Percentiles rank a stretch among this genome's conserved stretches.
Evolutionary conservation across 1,284 basidiomycete genomes (phyloP).

Genomic region (Cutaneotrichosporon sp.): DNA sequence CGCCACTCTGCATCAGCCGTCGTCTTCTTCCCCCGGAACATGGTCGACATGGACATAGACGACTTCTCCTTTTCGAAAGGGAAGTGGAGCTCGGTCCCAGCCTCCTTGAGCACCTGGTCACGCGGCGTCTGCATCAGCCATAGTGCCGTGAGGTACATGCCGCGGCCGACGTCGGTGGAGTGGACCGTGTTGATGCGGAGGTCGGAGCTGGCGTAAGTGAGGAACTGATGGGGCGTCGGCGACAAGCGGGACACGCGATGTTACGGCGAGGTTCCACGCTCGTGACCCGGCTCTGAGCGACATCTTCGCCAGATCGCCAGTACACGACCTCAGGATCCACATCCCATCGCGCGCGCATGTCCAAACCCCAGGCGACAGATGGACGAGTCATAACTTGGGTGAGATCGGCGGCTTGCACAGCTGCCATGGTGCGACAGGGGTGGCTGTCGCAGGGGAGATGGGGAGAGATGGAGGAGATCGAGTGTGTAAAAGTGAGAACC

Average conservation of each 20-base stretch:
- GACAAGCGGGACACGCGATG: too few species aligned
- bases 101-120: constrained; percentile 48
- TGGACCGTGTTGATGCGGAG: constrained; percentile 78
- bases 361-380: too few species aligned
- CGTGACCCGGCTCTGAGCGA: too few species aligned
- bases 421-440: too few species aligned
- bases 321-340: too few species aligned
- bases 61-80: constrained; percentile 50
- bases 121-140: constrained; percentile 38
- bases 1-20: constrained; percentile 42
- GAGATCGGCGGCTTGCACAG: too few species aligned
- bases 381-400: too few species aligned
- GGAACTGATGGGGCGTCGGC: too few species aligned
- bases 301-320: too few species aligned
- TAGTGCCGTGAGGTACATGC: constrained; percentile 63
- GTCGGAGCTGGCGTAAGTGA: constrained; percentile 58
- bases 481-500: background rate
- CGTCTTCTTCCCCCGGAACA: constrained; percentile 18
- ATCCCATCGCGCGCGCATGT: too few species aligned
- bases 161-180: constrained; percentile 71
- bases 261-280: too few species aligned
- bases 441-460: too few species aligned
- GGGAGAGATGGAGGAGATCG: background rate
- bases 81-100: constrained; percentile 64
- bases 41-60: constrained; percentile 12